Evolutionary conservation across 176 grass and related monocot genomes (phyloP).

Genomic region (Paspalum notatum): DNA sequence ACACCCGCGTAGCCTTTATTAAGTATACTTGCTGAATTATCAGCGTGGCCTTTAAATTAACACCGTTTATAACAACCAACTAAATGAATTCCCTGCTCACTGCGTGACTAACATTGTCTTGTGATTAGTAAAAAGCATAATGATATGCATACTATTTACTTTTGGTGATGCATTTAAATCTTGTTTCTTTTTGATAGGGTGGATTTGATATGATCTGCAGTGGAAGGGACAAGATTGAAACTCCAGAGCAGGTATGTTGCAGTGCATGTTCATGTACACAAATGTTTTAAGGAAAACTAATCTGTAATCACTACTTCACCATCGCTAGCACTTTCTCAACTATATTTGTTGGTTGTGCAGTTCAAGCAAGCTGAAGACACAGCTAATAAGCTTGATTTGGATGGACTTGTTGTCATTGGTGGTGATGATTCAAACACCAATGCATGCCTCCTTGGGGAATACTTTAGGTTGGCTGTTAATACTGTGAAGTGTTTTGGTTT

Average conservation of each 20-base stretch:
- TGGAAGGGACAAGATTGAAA: constrained; percentile 99
- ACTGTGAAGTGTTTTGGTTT: background rate
- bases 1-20: background rate
- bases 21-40: background rate
- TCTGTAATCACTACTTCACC: background rate
- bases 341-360: constrained; percentile 47
- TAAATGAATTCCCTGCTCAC: background rate
- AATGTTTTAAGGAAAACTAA: constrained; percentile 8
- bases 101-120: background rate
- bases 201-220: constrained; percentile 99
- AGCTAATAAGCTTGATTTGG: constrained; percentile 73
- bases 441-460: constrained; percentile 91
- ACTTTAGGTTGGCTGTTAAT: constrained; percentile 65
- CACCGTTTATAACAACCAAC: background rate
- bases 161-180: background rate
- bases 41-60: too few relatives aligned
- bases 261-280: background rate
- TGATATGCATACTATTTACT: background rate
- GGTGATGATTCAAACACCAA: constrained; percentile 99
- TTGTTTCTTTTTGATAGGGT: constrained; percentile 55
- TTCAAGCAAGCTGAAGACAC: constrained; percentile 99
- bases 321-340: constrained; percentile 4
- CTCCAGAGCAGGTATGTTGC: constrained; percentile 79
- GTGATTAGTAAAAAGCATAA: background rate
- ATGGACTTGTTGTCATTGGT: constrained; percentile 97